Evolutionary conservation across 345 rosid species (phyloP).

Genomic region (Combretum micranthum): DNA sequence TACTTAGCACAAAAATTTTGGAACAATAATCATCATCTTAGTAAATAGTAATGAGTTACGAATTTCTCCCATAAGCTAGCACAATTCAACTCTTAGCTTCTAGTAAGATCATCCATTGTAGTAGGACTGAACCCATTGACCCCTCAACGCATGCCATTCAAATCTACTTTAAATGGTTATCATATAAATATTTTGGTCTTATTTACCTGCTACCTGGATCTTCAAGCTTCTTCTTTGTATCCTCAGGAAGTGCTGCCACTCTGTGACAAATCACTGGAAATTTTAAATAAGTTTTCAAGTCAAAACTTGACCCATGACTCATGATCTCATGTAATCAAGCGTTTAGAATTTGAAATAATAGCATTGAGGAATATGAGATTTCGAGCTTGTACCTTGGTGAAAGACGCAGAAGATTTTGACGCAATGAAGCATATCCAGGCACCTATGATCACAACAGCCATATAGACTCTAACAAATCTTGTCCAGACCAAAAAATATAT

Average conservation of each 20-base stretch:
- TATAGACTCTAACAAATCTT: neutral
- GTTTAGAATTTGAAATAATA: neutral
- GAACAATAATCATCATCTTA: too few relatives aligned
- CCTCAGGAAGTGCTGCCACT: slow-evolving; percentile 74
- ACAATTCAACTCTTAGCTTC: too few relatives aligned
- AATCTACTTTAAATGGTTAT: too few relatives aligned
- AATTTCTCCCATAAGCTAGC: too few relatives aligned
- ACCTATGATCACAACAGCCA: slow-evolving; percentile 41
- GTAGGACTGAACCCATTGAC: too few relatives aligned
- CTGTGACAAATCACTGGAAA: slow-evolving; percentile 28
- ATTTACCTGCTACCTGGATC: slow-evolving; percentile 73
- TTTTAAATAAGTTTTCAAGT: neutral
- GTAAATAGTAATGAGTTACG: too few relatives aligned
- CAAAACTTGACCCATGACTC: too few relatives aligned
- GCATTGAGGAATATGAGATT: neutral
- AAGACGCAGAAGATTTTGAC: slow-evolving; percentile 65
- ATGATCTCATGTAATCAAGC: too few relatives aligned
- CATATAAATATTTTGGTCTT: neutral
- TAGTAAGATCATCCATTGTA: too few relatives aligned
- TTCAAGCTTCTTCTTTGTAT: slow-evolving; percentile 76
- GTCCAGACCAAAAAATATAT: neutral
- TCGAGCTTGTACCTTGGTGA: slow-evolving; percentile 50
- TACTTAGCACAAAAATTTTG: too few relatives aligned
- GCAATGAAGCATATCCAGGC: slow-evolving; percentile 66
- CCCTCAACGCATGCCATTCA: too few relatives aligned